A percentile compares a stretch with the other conserved stretches of the same genome.
Evolutionary conservation across 768 basidiomycete species (phyloP).

Genomic region (Lactarius hatsudake): DNA sequence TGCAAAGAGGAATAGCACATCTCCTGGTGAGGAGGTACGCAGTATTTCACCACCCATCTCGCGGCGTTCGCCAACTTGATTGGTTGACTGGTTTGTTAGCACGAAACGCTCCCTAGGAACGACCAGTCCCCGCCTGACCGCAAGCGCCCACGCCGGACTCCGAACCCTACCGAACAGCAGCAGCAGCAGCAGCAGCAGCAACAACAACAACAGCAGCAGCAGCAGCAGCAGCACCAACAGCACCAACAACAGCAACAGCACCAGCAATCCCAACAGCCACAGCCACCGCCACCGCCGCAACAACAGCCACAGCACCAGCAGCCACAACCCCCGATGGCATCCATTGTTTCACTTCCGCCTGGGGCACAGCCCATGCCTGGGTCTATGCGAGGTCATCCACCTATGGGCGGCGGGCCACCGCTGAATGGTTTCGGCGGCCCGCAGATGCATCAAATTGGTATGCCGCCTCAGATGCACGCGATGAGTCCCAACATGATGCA

Average conservation of each 20-base stretch:
- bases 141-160: constrained; percentile 36
- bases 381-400: constrained; percentile 38
- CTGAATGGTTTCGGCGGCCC: constrained; percentile 19
- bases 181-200: constrained; percentile 35
- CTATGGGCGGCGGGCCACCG: constrained; percentile 40
- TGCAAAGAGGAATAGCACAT: constrained; percentile 38
- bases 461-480: constrained; percentile 19
- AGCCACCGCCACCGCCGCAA: constrained; percentile 25
- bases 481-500: constrained; percentile 20
- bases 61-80: constrained; percentile 6
- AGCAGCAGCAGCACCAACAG: constrained; percentile 42
- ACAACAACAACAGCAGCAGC: constrained; percentile 15
- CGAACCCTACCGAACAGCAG: constrained; percentile 31
- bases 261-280: constrained; percentile 33
- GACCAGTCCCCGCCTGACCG: constrained; percentile 36
- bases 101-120: constrained; percentile 32
- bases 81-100: constrained; percentile 24
- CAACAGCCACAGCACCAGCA: constrained; percentile 38
- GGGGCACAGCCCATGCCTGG: constrained; percentile 32
- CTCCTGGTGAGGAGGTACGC: constrained; percentile 37
- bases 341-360: constrained; percentile 37
- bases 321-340: constrained; percentile 40
- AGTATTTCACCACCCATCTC: not conserved
- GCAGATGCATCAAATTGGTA: constrained; percentile 19
- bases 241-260: constrained; percentile 19